These are phyloP conservation scores for Fagopyrum esculentum DNA, from an alignment of 148 eudicot species.

Conservation along the genomic window DNA sequence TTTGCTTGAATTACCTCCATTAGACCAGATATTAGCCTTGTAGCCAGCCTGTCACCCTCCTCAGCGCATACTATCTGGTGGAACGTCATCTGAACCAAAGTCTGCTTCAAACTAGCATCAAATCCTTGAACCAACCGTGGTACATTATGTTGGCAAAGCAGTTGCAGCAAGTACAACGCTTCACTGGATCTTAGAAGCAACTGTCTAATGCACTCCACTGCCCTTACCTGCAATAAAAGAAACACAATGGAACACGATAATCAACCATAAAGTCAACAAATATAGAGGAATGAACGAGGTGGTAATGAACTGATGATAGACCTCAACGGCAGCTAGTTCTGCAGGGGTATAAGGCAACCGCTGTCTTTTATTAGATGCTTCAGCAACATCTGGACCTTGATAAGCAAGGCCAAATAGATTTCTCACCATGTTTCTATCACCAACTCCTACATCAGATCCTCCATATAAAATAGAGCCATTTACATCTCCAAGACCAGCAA, in stretches of 20 bases:
- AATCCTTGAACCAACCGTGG: constrained; percentile 71
- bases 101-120: constrained; percentile 44
- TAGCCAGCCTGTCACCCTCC: constrained; percentile 82
- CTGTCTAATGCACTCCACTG: constrained; percentile 91
- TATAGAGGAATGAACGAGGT: background rate
- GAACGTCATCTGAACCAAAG: constrained; percentile 70
- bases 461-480: constrained; percentile 85
- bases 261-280: background rate
- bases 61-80: constrained; percentile 91
- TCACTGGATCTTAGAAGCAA: constrained; percentile 90
- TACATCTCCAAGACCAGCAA: constrained; percentile 87
- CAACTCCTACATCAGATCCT: constrained; percentile 49
- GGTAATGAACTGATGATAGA: constrained; percentile 15
- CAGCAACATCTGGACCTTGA: constrained; percentile 47
- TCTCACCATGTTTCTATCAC: constrained; percentile 62
- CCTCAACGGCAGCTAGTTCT: constrained; percentile 96
- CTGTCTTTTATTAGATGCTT: constrained; percentile 71
- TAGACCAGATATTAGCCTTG: constrained; percentile 83
- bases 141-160: constrained; percentile 77
- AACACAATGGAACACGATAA: background rate
- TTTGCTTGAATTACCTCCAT: constrained; percentile 68
- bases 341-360: constrained; percentile 81
- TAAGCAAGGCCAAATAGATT: constrained; percentile 70
- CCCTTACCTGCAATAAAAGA: constrained; percentile 61
- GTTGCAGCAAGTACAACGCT: constrained; percentile 86